These are phyloP conservation scores for Entomophthora muscae DNA, from an alignment of 371 early-diverging fungal species.

Conservation along the genomic window DNA sequence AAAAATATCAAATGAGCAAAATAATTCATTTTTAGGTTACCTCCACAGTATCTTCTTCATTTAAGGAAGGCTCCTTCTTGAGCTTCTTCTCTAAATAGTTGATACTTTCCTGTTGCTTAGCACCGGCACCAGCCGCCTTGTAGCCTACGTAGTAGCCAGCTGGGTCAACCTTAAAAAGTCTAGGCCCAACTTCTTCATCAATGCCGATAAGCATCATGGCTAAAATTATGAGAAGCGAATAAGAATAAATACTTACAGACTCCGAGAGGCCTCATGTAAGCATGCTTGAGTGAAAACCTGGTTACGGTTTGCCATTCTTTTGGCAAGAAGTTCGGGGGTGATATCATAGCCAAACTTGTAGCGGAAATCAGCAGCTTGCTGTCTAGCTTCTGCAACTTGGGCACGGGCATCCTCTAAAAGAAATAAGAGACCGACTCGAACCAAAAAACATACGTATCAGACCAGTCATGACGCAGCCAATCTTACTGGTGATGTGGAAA, in stretches of 20 bases:
- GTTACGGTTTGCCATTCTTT: conserved; percentile 91
- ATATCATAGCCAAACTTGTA: conserved; percentile 98
- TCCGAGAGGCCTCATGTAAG: conserved; percentile 94
- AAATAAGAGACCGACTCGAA: neutral
- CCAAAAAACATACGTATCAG: conserved; percentile 46
- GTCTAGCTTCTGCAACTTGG: conserved; percentile 80
- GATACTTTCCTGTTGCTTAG: conserved; percentile 91
- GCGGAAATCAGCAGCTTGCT: conserved; percentile 93
- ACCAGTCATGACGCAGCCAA: conserved; percentile 97
- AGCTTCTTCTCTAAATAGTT: conserved; percentile 95
- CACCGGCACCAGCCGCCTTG: conserved; percentile 92
- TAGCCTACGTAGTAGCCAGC: conserved; percentile 96
- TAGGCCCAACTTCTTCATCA: conserved; percentile 91
- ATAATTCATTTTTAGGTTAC: too few species aligned
- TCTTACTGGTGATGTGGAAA: conserved; percentile 77
- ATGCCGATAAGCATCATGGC: conserved; percentile 92
- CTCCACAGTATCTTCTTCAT: conserved; percentile 80
- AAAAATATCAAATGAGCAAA: too few species aligned
- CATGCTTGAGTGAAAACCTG: conserved; percentile 98
- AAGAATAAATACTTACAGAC: conserved; percentile 48
- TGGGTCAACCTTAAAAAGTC: conserved; percentile 93
- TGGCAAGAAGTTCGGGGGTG: conserved; percentile 88
- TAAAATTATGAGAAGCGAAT: conserved; percentile 12
- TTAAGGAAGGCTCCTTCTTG: conserved; percentile 67
- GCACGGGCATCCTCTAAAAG: conserved; percentile 74